Evolutionary conservation across 441 rosid species (phyloP).

Genomic region (Brassica balearica): DNA sequence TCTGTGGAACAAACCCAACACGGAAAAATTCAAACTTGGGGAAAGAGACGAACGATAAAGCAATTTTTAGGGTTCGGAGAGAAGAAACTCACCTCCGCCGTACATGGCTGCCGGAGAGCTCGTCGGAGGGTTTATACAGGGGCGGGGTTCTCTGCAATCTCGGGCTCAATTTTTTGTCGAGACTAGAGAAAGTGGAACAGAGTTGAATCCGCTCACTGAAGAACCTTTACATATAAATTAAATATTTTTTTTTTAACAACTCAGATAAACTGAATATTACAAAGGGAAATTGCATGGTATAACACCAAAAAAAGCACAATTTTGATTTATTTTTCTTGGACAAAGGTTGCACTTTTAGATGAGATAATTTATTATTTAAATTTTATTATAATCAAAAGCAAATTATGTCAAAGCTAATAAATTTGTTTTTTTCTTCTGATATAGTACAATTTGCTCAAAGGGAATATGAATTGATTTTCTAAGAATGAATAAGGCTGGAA

Average conservation of each 20-base stretch:
- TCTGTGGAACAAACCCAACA: slow-evolving; percentile 48
- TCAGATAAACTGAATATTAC: too few species aligned
- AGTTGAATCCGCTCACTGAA: not conserved
- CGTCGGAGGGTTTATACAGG: slow-evolving; percentile 29
- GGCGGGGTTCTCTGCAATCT: slow-evolving; percentile 4
- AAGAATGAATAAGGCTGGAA: slow-evolving; percentile 19
- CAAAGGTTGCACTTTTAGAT: not conserved
- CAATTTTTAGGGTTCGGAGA: slow-evolving; percentile 9
- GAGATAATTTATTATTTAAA: not conserved
- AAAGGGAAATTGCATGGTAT: too few species aligned
- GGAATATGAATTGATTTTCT: slow-evolving; percentile 17
- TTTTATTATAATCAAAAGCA: not conserved
- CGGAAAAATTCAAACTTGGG: slow-evolving; percentile 13
- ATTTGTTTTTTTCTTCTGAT: not conserved
- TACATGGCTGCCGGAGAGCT: slow-evolving; percentile 62
- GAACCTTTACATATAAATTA: not conserved
- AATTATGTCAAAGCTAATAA: not conserved
- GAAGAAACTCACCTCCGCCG: slow-evolving; percentile 83
- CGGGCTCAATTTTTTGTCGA: not conserved
- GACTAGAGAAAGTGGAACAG: not conserved
- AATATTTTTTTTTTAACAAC: not conserved
- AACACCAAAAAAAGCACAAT: too few species aligned
- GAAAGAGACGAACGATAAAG: not conserved
- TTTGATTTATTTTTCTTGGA: not conserved
- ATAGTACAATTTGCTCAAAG: slow-evolving; percentile 28